A percentile compares a stretch with the other conserved stretches of the same genome.
phyloP scores from a whole-genome alignment of 2,329 filamentous ascomycete species.

The Penicillium thymicola region DNA sequence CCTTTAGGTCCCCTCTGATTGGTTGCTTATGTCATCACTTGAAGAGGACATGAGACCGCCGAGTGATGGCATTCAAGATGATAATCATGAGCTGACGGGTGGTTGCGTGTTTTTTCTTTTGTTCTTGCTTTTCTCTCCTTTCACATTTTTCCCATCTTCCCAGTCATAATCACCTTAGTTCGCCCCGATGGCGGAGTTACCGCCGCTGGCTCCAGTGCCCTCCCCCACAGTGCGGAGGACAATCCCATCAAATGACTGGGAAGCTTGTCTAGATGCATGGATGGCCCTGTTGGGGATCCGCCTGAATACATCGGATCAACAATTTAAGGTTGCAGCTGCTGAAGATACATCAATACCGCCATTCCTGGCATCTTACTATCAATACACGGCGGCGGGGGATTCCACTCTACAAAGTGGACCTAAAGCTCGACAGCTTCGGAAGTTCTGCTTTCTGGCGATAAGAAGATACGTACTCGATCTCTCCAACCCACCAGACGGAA shows the following conservation, averaged over 20 bases:
- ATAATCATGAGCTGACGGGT: constrained; percentile 1
- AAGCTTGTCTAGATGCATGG: constrained; percentile 74
- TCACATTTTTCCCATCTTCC: neutral
- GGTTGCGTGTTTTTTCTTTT: constrained; percentile 7
- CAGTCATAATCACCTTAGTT: neutral
- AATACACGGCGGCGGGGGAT: constrained; percentile 47
- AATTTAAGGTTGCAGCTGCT: constrained; percentile 52
- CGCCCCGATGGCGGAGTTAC: constrained; percentile 50
- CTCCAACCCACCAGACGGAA: constrained; percentile 41
- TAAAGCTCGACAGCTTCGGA: constrained; percentile 55
- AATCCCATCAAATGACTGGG: constrained; percentile 70
- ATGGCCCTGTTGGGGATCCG: constrained; percentile 63
- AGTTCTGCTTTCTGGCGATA: constrained; percentile 62
- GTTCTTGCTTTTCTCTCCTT: constrained; percentile 1
- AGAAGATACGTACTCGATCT: constrained; percentile 54
- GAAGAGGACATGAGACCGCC: constrained; percentile 16
- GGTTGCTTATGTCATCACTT: constrained; percentile 6
- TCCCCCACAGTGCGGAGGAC: constrained; percentile 62
- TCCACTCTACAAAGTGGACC: constrained; percentile 26
- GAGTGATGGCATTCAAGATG: constrained; percentile 2
- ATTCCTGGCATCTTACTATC: constrained; percentile 68
- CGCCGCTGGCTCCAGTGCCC: constrained; percentile 75
- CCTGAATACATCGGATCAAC: constrained; percentile 55
- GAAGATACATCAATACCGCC: constrained; percentile 57
- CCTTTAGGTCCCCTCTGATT: constrained; percentile 20